phyloP scores from a whole-genome alignment of 2,329 filamentous ascomycete species.

The Monilinia polystroma region DNA sequence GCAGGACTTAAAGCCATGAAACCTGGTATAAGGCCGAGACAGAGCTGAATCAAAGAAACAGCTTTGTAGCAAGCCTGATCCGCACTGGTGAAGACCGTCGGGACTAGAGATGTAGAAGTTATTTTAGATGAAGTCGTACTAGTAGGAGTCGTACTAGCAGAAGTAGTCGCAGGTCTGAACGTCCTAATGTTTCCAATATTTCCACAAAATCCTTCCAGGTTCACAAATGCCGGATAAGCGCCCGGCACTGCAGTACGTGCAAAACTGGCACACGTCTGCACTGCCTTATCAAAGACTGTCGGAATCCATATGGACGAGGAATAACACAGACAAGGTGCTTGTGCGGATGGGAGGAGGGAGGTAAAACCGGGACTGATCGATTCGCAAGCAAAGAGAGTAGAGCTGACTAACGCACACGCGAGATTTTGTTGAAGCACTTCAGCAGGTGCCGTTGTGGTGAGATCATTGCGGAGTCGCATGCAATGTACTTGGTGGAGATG shows the following conservation, averaged over 20 bases:
- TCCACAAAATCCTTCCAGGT: constrained; percentile 30
- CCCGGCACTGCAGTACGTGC: constrained; percentile 26
- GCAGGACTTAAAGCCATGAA: neutral
- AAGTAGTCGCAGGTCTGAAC: neutral
- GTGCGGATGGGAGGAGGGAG: constrained; percentile 27
- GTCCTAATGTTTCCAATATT: constrained; percentile 10
- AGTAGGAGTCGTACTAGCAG: neutral
- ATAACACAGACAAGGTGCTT: constrained; percentile 38
- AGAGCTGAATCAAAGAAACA: constrained; percentile 1
- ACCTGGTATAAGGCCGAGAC: neutral
- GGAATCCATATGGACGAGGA: constrained; percentile 32
- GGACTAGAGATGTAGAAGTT: neutral
- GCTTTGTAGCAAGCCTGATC: constrained; percentile 7
- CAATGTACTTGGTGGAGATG: neutral
- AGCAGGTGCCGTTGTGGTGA: constrained; percentile 17
- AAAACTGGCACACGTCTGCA: constrained; percentile 31
- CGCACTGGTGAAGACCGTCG: neutral
- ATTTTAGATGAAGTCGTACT: neutral
- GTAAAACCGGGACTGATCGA: constrained; percentile 32
- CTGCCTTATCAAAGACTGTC: constrained; percentile 31
- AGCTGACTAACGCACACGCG: constrained; percentile 28
- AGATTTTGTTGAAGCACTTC: constrained; percentile 27
- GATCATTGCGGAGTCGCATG: constrained; percentile 8
- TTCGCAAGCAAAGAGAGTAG: constrained; percentile 32
- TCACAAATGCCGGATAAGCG: constrained; percentile 27